Percentiles rank a stretch among this genome's conserved stretches.
phyloP scores from a whole-genome alignment of 108 stramenopile genomes.

The Skeletonema grethae region DNA sequence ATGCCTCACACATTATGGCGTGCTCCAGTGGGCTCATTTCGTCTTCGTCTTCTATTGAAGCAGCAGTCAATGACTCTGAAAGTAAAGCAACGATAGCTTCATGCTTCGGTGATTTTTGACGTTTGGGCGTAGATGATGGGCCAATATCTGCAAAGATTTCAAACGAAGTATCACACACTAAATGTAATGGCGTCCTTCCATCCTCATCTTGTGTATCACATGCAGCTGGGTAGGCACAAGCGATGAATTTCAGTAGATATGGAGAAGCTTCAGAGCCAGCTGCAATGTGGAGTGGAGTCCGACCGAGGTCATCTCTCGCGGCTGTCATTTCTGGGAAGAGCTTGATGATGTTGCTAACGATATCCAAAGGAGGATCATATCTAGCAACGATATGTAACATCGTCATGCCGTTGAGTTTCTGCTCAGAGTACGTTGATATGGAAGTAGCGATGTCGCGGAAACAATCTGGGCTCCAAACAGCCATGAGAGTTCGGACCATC shows the following conservation, averaged over 20 bases:
- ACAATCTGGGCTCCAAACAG: too few relatives aligned
- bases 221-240: neutral
- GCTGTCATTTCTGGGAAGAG: neutral
- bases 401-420: neutral
- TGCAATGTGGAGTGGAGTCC: too few relatives aligned
- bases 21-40: slow-evolving; percentile 4
- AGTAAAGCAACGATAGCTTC: neutral
- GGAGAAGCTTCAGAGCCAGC: neutral
- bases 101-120: neutral
- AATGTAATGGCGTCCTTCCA: neutral
- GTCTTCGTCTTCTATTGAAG: slow-evolving; percentile 10
- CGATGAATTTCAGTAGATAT: neutral
- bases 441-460: too few relatives aligned
- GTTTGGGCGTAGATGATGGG: too few relatives aligned
- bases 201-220: neutral
- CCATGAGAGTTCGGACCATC: too few relatives aligned
- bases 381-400: neutral
- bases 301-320: neutral
- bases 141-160: neutral
- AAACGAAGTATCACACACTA: neutral
- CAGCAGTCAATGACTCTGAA: neutral
- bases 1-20: neutral
- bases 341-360: neutral
- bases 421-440: too few relatives aligned
- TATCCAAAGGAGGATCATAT: neutral